Conservation (phyloP, 805 yeast genomes). For the Candida coleopterorum region DNA sequence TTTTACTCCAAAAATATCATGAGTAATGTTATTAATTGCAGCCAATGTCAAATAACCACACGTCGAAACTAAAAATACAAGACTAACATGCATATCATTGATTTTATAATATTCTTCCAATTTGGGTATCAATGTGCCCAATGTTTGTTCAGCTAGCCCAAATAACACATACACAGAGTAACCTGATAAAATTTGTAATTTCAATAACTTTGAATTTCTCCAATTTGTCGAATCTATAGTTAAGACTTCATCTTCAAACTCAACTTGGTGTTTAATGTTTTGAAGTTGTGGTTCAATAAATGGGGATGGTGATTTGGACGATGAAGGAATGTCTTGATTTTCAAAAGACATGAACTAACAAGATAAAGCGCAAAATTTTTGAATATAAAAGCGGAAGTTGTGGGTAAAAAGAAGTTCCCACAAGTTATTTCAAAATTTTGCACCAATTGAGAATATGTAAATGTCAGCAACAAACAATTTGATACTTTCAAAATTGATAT, state of each 20-base stretch:
- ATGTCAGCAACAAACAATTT: too few species aligned
- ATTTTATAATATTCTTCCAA: constrained; percentile 44
- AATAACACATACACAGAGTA: constrained; percentile 39
- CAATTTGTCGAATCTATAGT: constrained; percentile 37
- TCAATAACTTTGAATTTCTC: constrained; percentile 31
- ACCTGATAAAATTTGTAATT: constrained; percentile 39
- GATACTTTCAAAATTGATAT: too few species aligned
- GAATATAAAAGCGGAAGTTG: too few species aligned
- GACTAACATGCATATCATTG: constrained; percentile 44
- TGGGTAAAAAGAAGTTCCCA: too few species aligned
- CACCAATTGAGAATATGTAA: neutral
- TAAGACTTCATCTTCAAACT: constrained; percentile 23
- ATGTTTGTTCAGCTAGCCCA: constrained; percentile 58
- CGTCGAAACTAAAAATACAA: constrained; percentile 48
- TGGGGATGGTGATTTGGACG: neutral
- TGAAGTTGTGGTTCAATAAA: neutral
- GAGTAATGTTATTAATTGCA: constrained; percentile 39
- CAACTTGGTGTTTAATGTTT: constrained; percentile 10
- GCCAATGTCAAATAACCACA: constrained; percentile 55
- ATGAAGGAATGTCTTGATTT: neutral
- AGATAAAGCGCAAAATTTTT: too few species aligned
- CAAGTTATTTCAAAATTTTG: too few species aligned
- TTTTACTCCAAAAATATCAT: constrained; percentile 41
- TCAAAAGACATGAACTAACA: neutral
- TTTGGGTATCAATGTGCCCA: constrained; percentile 56